Evolutionary conservation across 1,139 yeast genomes (phyloP), one percentile per base, ranked within the genome.

Genomic region (Scheffersomyces illinoinensis): DNA sequence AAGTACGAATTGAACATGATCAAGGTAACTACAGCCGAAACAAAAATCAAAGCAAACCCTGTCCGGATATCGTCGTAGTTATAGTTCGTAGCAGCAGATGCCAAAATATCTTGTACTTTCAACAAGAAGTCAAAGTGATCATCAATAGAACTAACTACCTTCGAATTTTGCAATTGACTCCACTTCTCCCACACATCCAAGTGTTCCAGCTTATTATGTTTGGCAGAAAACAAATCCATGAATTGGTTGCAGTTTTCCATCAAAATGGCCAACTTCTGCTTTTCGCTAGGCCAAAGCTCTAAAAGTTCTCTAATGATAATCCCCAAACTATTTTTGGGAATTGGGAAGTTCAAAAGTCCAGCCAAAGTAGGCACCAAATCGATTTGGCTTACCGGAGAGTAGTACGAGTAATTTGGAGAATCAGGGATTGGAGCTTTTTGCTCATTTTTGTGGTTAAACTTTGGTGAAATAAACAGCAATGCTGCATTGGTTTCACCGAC

Each of bases 401-500:
- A 85, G 68, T 84, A 95, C 1, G 78, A 68, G 69, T 75, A 93
- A 14, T 82, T 82, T 0, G 71, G 74, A 49, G 77, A 69, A 0
- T 66, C 61, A 0, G 69, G 66, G 19, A 77, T 61, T 0, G 90
- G 88, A 6, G 88, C 71, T 59, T 57, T 1, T 57, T 53, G 21
- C 68, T 52, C 67, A 71, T 18, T 23, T 60, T 54, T 56, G 2
- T 66, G 61, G 50, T 77, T 62, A 59, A 93, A 82, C 65, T 83
- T 83, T 5, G 87, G 85, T 0, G 97, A 89, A 1, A 90, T 76
- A 55, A 95, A 81, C 0, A 88, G 76, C 68, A 95, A 68, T 0
- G 90, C 98, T 0, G 99, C 89, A 24, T 93, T 89, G 0, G 98
- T 95, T 71, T 95, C 99, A 0, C 98, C 97, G 0, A 82, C 73